phyloP scores from a whole-genome alignment of 2,329 filamentous ascomycete genomes.

The Biscogniauxia mediterranea region DNA sequence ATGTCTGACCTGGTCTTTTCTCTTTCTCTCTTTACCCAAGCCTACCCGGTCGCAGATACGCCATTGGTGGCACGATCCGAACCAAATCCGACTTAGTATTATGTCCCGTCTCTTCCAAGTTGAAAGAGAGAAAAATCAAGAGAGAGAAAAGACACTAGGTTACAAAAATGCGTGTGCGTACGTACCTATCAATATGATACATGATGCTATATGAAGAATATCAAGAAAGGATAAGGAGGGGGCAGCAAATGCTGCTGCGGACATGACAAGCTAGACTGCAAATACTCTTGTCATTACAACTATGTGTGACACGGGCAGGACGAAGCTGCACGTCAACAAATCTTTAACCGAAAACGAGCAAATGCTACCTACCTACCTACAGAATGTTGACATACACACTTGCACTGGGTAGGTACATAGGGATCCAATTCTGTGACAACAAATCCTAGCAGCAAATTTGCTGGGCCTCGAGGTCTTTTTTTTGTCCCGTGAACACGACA shows the following conservation, averaged over 20 bases:
- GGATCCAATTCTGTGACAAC: background rate
- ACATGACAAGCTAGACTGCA: background rate
- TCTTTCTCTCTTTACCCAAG: background rate
- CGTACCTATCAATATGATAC: too few relatives aligned
- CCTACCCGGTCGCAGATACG: background rate
- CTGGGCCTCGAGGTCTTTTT: background rate
- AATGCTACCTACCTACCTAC: background rate
- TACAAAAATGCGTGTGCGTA: too few relatives aligned
- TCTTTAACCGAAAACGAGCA: background rate
- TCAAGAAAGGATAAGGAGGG: background rate
- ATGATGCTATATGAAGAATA: background rate
- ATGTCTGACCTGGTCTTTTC: background rate
- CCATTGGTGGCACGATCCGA: background rate
- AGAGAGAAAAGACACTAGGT: too few relatives aligned
- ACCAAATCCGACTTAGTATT: background rate
- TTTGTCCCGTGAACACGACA: background rate
- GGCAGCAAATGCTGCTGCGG: background rate
- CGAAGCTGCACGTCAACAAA: too few relatives aligned
- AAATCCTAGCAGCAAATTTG: too few relatives aligned
- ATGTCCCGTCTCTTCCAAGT: background rate
- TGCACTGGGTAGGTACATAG: too few relatives aligned
- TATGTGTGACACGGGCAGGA: background rate
- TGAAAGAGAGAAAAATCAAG: background rate
- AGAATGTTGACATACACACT: too few relatives aligned
- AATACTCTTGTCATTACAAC: background rate